Evolutionary conservation across 257 asterid genomes (phyloP), one percentile per base, ranked within the genome.

Genomic region (Voacanga thouarsii): DNA sequence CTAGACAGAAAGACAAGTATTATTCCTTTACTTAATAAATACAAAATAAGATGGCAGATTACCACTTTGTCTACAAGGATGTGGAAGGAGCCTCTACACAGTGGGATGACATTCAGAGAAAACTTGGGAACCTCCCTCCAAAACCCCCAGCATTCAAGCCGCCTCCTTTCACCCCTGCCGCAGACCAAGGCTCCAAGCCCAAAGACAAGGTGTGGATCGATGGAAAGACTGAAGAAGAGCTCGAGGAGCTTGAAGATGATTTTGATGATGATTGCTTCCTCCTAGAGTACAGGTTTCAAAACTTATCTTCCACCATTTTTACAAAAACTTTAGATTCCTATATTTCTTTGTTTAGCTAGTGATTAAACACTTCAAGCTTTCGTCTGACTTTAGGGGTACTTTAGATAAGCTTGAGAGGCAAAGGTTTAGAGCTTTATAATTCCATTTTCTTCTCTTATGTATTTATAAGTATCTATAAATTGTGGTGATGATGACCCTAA

Each of bases 61-160:
- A 49, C 11, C 55, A 49, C 55, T 49, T 49, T 49, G 55, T 49
- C 15, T 49, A 49, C 55, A 49, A 49, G 55, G 55, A 49, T 49
- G 55, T 49, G 55, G n/a, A 49, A 49, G 55, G 55, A 49, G 55
- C 55, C 16, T 49, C 55, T 49, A 49, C 37, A 33, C 37, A 33
- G 37, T 33, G 37, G 37, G 37, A 33, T 33, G 37, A 33, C 37
- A 33, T 33, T 33, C 37, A 33, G 2, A 33, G 37, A 33, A 33
- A 33, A 49, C 55, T 92, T 18, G 97, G 97, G 1, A 94, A 94
- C 78, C 90, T 94, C 0, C 99, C 97, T 19, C 83, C 87, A 0
- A 92, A 91, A 79, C 83, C 89, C 0, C 89, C 97, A 6, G 77
- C 88, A n/a, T 94, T 92, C 89, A 92, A 92, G 85, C 97, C 97